Evolutionary conservation across 176 grass and related monocot genomes (phyloP), one percentile per base, ranked within the genome.

Genomic region (Carex littledalei): DNA sequence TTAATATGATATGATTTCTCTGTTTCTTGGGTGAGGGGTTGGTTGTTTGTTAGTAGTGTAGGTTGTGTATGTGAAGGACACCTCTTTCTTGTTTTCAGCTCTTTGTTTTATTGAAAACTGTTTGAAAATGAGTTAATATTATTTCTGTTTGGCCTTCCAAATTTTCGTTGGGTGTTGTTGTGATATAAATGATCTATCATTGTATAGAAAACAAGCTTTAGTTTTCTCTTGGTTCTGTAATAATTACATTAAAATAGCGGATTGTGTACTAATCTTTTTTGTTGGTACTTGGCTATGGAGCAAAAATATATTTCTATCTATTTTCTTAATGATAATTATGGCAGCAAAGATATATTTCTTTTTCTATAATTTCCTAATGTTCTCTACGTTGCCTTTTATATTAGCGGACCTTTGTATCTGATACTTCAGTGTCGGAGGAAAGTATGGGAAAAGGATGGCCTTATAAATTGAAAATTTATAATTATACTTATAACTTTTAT

Each of bases 81-180:
- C 52, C 58, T 32, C 3, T 4, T 8, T 81, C 32, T 81, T 22
- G 20, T 15, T 56, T 16, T 24, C 29, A 63, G 81, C 45, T 18
- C 61, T 68, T 83, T 63, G 39, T 67, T 83, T 83, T 69, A 31
- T 83, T 68, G 22, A 53, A 68, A 22, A 47, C 59, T 81, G 60
- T 58, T 81, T 47, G 79, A 49, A 64, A 64, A 45, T 57, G 22
- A 50, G 43, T 56, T 17, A 32, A 77, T 26, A 55, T 78, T 57
- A 31, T 78, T 56, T 26, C 13, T 17, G 56, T 78, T 53, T 29
- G 22, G 45, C 49, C 6, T 22, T 50, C 43, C 39, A 49, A 74
- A 1, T 22, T 75, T 75, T 31, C 47, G 2, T 54, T 9, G 21
- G 45, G 16, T 49, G 41, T 20, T 31, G 72, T 54, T 76, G 72